Base-by-base conservation (phyloP, 495 filamentous ascomycete genomes). In the Penicillium egyptiacum region DNA sequence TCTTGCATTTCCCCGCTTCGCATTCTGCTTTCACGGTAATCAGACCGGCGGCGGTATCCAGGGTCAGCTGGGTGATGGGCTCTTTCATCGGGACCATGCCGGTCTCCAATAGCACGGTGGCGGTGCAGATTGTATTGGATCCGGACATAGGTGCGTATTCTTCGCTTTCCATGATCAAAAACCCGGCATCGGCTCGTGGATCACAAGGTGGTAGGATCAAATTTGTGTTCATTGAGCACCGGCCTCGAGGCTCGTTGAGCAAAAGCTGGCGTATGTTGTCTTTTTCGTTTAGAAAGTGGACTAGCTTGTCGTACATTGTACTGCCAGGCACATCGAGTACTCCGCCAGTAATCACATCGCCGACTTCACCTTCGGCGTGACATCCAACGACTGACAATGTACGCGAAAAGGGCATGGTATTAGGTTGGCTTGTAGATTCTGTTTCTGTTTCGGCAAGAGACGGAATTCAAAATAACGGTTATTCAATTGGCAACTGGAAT, bases 111-210 rank as follows among this genome's bases (percentile, higher is more conserved):
- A 75, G 55, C 16, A 70, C 70, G 0, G 72, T 74, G 20, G 67
- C 57, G 2, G 69, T 72, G 40, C 62, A 69, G 46, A 75, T 75
- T 10, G 59, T 70, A 26, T 75, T 75, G 2, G 62, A 63, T 4
- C 72, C 72, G 4, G 70, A 73, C 72, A 75, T 75, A 11, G 70
- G 66, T 4, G 69, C 56, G 37, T 72, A 73, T 39, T 75, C 70
- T 19, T 75, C 66, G 55, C 67, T 70, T 49, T 75, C 72, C 68
- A 75, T 72, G 50, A 74, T 74, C 41, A 75, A 20, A 56, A 75
- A 73, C 1, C 72, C 72, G 8, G 65, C 67, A 58, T 73, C 69
- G 8, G 72, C 72, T 12, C 53, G 53, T 8, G 69, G 69, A 41
- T 72, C 61, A 41, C 69, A 73, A 6, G 70, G 67, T 1, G 72